Conservation (phyloP, 257 asterid genomes). For the Avicennia marina region DNA sequence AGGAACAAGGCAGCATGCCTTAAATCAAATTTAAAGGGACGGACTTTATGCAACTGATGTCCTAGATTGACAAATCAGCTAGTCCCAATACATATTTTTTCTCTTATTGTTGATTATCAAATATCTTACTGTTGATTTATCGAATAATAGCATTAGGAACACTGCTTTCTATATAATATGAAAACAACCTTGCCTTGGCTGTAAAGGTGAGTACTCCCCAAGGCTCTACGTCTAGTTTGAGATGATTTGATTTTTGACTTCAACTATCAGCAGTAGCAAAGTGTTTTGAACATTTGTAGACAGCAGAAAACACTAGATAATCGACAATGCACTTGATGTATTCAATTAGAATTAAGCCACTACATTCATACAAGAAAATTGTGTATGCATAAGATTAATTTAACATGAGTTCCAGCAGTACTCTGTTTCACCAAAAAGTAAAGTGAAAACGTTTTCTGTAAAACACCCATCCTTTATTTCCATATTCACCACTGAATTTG, state of each 20-base stretch:
- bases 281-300: not conserved
- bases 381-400: not conserved
- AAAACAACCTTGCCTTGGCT: no score
- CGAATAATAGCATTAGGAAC: no score
- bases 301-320: not conserved
- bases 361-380: no score
- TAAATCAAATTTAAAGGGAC: no score
- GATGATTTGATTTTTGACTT: no score
- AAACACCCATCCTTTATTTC: conserved; percentile 1
- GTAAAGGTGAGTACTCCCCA: no score
- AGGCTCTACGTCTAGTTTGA: no score
- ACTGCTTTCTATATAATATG: no score
- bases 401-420: not conserved
- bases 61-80: not conserved
- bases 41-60: not conserved
- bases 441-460: not conserved
- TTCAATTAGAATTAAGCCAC: not conserved
- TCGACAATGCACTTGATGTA: not conserved
- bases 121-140: no score
- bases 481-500: not conserved
- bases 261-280: no score
- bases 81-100: not conserved
- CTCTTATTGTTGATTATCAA: not conserved
- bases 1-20: no score
- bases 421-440: not conserved